Base-by-base conservation (phyloP, 192 early-diverging fungal genomes). In the Backusella mclennaniae region DNA sequence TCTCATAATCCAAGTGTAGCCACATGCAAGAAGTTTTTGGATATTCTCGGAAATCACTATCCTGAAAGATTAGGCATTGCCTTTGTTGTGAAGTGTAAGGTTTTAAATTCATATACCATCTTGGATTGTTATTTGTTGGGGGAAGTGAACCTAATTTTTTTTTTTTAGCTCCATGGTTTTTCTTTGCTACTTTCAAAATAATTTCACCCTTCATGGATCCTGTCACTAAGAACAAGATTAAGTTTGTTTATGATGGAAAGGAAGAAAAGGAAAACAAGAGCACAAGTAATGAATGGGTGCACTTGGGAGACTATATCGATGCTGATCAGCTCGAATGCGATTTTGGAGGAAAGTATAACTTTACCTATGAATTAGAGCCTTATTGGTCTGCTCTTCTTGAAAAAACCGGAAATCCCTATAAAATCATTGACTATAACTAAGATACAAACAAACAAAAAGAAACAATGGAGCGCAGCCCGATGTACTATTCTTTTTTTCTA, bases 181-280 rank as follows among this genome's bases (percentile, higher is more conserved):
- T 98, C 81, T 90, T 89, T 80, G 90, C 88, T 11, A 93, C 95
- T 75, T 95, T 93, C 80, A 93, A 88, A 80, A 63, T 96, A 21
- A 87, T 98, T 29, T 90, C 91, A 49, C 94, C 95, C 11, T 97
- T 96, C 75, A 89, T 98, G 73, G 95, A 98, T 80, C 95, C 95
- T 6, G 90, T 97, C 63, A 98, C 96, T 31, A 90, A 90, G 53
- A 79, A 82, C 11, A 98, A 98, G 81, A 91, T 98, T 73, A 90
- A 94, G 33, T 95, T 98, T 83, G 91, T 94, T 21, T 83, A 93
- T 70, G 85, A 90, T 41, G 80, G 79, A 31, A 76, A 69, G 0
- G 56, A 41, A 12, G 75, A 83, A 21, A 46, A 46, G 38, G 66
- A 44, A 14, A 67, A 31, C 19, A 79, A 46, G 23, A 49, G 46